Evolutionary conservation across 192 early-diverging fungal genomes (phyloP).

Genomic region (Mortierella alpina): DNA sequence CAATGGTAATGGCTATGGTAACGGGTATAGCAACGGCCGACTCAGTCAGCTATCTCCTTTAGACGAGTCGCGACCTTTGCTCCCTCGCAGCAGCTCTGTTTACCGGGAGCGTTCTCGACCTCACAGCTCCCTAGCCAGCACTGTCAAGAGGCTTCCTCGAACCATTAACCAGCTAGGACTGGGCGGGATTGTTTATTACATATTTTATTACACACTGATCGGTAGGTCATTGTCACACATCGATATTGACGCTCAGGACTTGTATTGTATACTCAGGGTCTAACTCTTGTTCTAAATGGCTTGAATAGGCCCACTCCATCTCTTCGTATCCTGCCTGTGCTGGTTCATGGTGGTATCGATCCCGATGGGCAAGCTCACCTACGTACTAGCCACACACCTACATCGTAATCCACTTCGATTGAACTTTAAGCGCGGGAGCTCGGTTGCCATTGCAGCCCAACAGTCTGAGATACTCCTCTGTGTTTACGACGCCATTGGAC

Average conservation of each 20-base stretch:
- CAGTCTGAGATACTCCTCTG: conserved; percentile 81
- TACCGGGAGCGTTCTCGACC: conserved; percentile 18
- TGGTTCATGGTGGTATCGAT: conserved; percentile 90
- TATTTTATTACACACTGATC: conserved; percentile 55
- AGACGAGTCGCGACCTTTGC: conserved; percentile 50
- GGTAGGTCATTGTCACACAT: conserved; percentile 45
- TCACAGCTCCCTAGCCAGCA: conserved; percentile 1
- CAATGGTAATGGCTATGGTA: conserved; percentile 5
- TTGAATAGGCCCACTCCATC: conserved; percentile 78
- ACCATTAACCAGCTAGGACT: conserved; percentile 51
- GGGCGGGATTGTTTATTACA: conserved; percentile 61
- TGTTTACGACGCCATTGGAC: conserved; percentile 89
- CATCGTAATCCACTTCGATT: conserved; percentile 81
- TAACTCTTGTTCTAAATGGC: conserved; percentile 19
- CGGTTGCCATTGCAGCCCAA: conserved; percentile 22
- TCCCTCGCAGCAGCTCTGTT: conserved; percentile 26
- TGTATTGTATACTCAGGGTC: neutral
- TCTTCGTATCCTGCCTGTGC: conserved; percentile 79
- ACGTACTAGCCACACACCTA: conserved; percentile 81
- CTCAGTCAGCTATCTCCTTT: conserved; percentile 41
- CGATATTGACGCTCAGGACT: neutral
- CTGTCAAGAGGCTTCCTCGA: conserved; percentile 25
- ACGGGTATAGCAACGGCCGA: conserved; percentile 15
- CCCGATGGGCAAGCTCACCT: conserved; percentile 95
- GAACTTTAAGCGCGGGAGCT: conserved; percentile 72